Conservation (phyloP, 768 basidiomycete species). For the Galerina sulciceps region DNA sequence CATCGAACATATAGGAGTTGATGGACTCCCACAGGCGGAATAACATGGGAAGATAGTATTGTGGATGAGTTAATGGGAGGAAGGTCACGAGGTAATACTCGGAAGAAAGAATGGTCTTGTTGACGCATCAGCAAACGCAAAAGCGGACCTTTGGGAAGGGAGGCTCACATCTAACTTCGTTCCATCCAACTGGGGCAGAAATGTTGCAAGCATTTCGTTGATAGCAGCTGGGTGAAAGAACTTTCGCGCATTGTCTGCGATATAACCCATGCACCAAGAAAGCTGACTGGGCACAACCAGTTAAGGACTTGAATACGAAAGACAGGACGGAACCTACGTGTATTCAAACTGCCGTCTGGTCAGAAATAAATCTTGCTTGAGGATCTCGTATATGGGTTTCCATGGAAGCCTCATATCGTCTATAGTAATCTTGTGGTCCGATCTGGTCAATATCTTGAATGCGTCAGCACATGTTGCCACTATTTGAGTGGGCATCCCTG, state of each 20-base stretch:
- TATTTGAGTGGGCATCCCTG: slow-evolving; percentile 74
- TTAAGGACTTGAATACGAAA: not conserved
- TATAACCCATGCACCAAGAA: slow-evolving; percentile 78
- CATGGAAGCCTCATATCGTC: slow-evolving; percentile 83
- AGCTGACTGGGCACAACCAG: slow-evolving; percentile 52
- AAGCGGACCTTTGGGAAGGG: not conserved
- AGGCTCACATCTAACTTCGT: slow-evolving; percentile 70
- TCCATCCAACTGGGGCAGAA: slow-evolving; percentile 80
- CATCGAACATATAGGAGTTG: slow-evolving; percentile 89
- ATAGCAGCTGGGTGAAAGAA: slow-evolving; percentile 91
- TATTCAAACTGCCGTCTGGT: slow-evolving; percentile 78
- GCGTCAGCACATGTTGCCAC: slow-evolving; percentile 70
- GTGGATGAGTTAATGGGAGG: slow-evolving; percentile 83
- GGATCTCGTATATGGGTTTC: slow-evolving; percentile 75
- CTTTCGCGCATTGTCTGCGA: slow-evolving; percentile 68
- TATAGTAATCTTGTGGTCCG: slow-evolving; percentile 76
- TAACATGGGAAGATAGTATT: slow-evolving; percentile 81
- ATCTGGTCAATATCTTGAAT: slow-evolving; percentile 60
- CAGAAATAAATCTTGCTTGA: slow-evolving; percentile 78
- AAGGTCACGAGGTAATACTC: slow-evolving; percentile 89
- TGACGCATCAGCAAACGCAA: slow-evolving; percentile 13
- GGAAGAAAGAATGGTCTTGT: slow-evolving; percentile 72
- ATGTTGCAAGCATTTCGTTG: slow-evolving; percentile 86
- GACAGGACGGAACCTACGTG: slow-evolving; percentile 48
- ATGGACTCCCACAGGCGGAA: slow-evolving; percentile 89